Conservation (phyloP, 2,329 filamentous ascomycete species). For the Lachnellula occidentalis region DNA sequence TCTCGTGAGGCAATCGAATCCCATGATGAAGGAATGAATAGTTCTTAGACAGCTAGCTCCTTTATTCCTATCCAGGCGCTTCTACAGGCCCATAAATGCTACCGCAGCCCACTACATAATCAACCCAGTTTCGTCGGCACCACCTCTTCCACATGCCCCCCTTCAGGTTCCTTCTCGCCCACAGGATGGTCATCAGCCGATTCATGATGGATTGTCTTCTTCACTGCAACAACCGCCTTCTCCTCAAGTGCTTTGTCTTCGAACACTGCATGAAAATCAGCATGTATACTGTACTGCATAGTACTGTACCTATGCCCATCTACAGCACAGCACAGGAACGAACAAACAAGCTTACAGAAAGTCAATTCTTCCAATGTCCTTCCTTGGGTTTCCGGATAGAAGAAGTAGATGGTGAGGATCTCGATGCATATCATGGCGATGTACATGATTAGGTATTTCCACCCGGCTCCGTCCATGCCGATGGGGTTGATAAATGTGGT, state of each 20-base stretch:
- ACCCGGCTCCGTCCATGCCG: slow-evolving; percentile 35
- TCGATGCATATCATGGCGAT: slow-evolving; percentile 38
- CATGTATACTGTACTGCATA: background rate
- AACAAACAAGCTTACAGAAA: slow-evolving; percentile 34
- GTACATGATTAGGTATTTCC: slow-evolving; percentile 41
- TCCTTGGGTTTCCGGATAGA: slow-evolving; percentile 41
- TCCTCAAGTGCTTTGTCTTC: slow-evolving; percentile 34
- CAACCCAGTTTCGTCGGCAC: background rate
- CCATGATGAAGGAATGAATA: too few relatives aligned
- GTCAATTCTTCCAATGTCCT: slow-evolving; percentile 42
- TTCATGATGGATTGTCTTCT: slow-evolving; percentile 31
- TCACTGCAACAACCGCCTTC: slow-evolving; percentile 33
- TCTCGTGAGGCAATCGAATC: too few relatives aligned
- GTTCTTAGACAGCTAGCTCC: too few relatives aligned
- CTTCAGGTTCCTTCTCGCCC: background rate
- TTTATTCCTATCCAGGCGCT: too few relatives aligned
- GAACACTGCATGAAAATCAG: slow-evolving; percentile 29
- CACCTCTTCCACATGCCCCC: slow-evolving; percentile 1
- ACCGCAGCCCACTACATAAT: background rate
- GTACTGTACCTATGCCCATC: too few relatives aligned
- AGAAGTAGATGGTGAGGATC: slow-evolving; percentile 37
- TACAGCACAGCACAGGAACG: background rate
- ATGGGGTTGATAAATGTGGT: slow-evolving; percentile 43
- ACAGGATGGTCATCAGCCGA: slow-evolving; percentile 1
- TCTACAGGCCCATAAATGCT: too few relatives aligned